A percentile compares a stretch with the other conserved stretches of the same genome.
Evolutionary conservation across 78 protist species (phyloP).

Genomic region (Dictyostelium capitatum): DNA sequence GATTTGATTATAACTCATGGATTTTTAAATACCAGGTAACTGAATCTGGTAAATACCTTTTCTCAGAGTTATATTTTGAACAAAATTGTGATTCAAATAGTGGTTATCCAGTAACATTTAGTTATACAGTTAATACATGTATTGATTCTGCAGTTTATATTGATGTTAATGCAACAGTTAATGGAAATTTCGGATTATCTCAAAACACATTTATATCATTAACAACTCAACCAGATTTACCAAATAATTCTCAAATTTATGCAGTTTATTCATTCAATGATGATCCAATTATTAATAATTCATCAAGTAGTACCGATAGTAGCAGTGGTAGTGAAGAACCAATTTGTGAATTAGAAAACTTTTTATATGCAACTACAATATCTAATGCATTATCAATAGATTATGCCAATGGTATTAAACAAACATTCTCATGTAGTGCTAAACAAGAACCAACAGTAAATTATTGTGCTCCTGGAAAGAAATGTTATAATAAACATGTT

Average conservation of each 20-base stretch:
- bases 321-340: neutral
- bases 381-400: neutral
- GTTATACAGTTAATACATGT: neutral
- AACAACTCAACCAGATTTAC: too few relatives aligned
- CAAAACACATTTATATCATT: too few relatives aligned
- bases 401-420: neutral
- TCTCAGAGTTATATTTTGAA: neutral
- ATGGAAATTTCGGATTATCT: neutral
- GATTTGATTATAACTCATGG: constrained; percentile 7
- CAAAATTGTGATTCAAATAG: constrained; percentile 1
- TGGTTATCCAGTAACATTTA: neutral
- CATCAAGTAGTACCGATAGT: too few relatives aligned
- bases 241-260: too few relatives aligned
- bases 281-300: too few relatives aligned
- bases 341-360: neutral
- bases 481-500: neutral
- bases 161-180: neutral
- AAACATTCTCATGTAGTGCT: neutral
- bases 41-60: too few relatives aligned
- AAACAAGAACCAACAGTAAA: neutral
- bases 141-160: neutral
- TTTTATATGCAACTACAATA: neutral
- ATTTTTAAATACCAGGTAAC: neutral
- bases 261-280: too few relatives aligned
- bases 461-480: neutral